Evolutionary conservation across 495 filamentous ascomycete species (phyloP).

Genomic region (Annulohypoxylon nitens): DNA sequence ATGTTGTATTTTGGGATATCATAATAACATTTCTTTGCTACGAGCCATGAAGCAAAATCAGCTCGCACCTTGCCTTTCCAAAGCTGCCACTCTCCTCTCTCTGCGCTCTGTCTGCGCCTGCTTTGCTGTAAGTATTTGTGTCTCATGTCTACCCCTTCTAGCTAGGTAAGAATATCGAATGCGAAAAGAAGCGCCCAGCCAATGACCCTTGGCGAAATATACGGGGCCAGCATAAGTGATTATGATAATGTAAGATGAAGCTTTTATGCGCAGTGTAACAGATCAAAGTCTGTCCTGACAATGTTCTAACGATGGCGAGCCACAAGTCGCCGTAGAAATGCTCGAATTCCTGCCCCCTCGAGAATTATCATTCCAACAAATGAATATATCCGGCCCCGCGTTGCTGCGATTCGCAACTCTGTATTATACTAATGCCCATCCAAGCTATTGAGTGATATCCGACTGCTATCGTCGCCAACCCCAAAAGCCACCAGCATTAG

Average conservation of each 20-base stretch:
- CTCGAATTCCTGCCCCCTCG: constrained; percentile 15
- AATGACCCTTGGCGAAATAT: constrained; percentile 25
- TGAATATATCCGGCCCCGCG: constrained; percentile 7
- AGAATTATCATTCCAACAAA: constrained; percentile 18
- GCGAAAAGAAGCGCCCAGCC: constrained; percentile 34
- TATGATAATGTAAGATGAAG: constrained; percentile 44
- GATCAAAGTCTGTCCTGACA: constrained; percentile 23
- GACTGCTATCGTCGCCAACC: constrained; percentile 59
- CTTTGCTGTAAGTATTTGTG: constrained; percentile 7
- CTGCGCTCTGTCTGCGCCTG: constrained; percentile 6
- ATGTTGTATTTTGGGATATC: constrained; percentile 46
- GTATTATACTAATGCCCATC: neutral
- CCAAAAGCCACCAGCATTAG: constrained; percentile 59
- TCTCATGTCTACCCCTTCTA: constrained; percentile 21
- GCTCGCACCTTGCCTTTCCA: constrained; percentile 34
- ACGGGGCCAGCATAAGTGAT: constrained; percentile 38
- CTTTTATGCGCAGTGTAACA: constrained; percentile 37
- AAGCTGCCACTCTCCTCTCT: constrained; percentile 21
- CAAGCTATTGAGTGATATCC: neutral
- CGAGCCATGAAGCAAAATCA: constrained; percentile 37
- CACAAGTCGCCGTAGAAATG: constrained; percentile 28
- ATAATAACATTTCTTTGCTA: constrained; percentile 33
- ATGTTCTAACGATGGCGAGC: constrained; percentile 16
- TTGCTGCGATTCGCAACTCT: constrained; percentile 8
- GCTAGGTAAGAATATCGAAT: constrained; percentile 32